Evolutionary conservation across 2,329 filamentous ascomycete species (phyloP).

Genomic region (Metarhizium anisopliae): DNA sequence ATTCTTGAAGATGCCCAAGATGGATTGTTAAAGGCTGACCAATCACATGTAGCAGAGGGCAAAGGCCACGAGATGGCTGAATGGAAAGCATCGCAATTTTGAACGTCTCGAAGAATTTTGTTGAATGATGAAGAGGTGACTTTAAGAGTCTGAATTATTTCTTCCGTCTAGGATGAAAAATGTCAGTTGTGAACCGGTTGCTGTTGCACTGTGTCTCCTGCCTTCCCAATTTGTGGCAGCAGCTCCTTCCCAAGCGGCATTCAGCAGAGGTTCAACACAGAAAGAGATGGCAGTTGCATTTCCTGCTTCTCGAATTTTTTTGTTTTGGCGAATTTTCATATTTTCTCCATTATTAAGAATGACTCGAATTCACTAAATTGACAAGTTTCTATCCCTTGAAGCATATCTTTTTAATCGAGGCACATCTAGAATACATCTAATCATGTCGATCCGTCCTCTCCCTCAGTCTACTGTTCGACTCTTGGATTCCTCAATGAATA

Average conservation of each 20-base stretch:
- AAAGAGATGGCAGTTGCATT: neutral
- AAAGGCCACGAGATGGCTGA: neutral
- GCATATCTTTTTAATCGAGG: no score
- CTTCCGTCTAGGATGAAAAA: neutral
- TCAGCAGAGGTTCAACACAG: neutral
- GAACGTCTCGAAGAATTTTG: neutral
- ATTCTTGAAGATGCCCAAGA: neutral
- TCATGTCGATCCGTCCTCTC: constrained; percentile 42
- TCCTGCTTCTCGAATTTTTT: neutral
- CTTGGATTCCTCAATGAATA: constrained; percentile 51
- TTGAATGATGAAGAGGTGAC: neutral
- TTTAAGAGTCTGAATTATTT: neutral
- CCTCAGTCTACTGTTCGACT: constrained; percentile 40
- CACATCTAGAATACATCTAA: constrained; percentile 1
- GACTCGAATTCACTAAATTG: neutral
- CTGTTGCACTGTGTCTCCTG: neutral
- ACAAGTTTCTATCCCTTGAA: neutral
- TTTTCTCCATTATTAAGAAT: neutral
- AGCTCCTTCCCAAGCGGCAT: neutral
- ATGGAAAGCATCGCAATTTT: neutral
- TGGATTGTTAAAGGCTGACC: neutral
- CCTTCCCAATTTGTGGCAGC: neutral
- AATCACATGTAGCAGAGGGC: neutral
- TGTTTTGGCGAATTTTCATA: neutral
- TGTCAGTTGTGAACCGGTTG: neutral